Conservation (phyloP, 2,329 filamentous ascomycete genomes). For the Mariannaea sp. region DNA sequence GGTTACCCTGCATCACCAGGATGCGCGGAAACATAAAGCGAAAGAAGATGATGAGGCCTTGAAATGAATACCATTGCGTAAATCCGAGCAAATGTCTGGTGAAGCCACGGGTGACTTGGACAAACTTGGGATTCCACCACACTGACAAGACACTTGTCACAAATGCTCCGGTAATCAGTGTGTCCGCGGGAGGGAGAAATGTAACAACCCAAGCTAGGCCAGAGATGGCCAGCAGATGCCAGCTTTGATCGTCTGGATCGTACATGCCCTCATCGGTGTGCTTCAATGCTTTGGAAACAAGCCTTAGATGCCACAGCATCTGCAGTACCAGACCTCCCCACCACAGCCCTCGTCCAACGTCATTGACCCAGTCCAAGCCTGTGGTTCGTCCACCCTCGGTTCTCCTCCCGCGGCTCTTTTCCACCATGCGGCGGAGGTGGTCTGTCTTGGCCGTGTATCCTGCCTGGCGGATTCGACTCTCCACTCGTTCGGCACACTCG, state of each 20-base stretch:
- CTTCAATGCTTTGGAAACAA: slow-evolving; percentile 35
- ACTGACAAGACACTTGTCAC: slow-evolving; percentile 55
- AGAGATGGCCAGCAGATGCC: slow-evolving; percentile 17
- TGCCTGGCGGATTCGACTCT: slow-evolving; percentile 69
- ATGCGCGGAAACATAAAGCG: slow-evolving; percentile 56
- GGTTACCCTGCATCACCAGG: slow-evolving; percentile 46
- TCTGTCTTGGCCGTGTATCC: slow-evolving; percentile 86
- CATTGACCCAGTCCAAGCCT: slow-evolving; percentile 49
- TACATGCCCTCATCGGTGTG: slow-evolving; percentile 40
- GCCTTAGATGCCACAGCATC: slow-evolving; percentile 55
- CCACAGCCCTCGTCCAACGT: slow-evolving; percentile 54
- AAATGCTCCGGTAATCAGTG: slow-evolving; percentile 54
- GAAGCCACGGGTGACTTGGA: slow-evolving; percentile 63
- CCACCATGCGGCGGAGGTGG: slow-evolving; percentile 74
- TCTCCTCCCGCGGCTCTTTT: slow-evolving; percentile 57
- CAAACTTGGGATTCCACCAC: slow-evolving; percentile 73
- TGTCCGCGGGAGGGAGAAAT: slow-evolving; percentile 48
- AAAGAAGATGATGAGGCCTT: slow-evolving; percentile 61
- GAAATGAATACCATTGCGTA: slow-evolving; percentile 68
- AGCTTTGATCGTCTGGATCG: slow-evolving; percentile 40
- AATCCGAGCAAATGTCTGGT: slow-evolving; percentile 64
- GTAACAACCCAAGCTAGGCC: slow-evolving; percentile 23
- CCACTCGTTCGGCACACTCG: slow-evolving; percentile 76
- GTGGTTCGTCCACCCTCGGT: slow-evolving; percentile 39
- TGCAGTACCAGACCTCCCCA: slow-evolving; percentile 52